Evolutionary conservation across 345 rosid genomes (phyloP).

Genomic region (Ceriops decandra): DNA sequence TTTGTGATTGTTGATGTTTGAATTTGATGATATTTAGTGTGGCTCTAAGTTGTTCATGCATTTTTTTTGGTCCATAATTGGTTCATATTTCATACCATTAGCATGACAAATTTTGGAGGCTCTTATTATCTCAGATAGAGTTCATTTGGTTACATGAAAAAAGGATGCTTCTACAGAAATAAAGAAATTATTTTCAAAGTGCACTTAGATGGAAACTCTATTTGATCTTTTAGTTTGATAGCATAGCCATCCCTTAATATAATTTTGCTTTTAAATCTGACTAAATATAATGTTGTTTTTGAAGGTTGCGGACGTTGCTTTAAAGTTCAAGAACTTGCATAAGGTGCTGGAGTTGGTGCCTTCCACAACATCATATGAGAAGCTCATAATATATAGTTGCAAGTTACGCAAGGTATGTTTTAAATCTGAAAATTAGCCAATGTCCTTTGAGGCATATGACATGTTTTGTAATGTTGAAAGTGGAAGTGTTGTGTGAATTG

Average conservation of each 20-base stretch:
- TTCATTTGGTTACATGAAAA: too few relatives aligned
- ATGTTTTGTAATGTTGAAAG: neutral
- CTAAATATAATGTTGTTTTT: conserved; percentile 7
- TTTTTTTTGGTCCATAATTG: too few relatives aligned
- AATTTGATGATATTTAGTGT: conserved; percentile 9
- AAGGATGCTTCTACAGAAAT: too few relatives aligned
- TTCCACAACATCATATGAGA: conserved; percentile 53
- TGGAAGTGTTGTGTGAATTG: neutral
- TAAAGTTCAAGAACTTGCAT: conserved; percentile 59
- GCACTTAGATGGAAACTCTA: too few relatives aligned
- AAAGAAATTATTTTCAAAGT: too few relatives aligned
- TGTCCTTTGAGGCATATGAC: neutral
- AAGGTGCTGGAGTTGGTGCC: conserved; percentile 48
- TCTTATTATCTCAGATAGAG: too few relatives aligned
- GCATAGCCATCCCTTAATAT: too few relatives aligned
- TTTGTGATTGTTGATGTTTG: neutral
- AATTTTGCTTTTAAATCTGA: neutral
- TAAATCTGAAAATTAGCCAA: conserved; percentile 2
- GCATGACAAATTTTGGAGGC: neutral
- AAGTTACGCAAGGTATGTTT: conserved; percentile 51
- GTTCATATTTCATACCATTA: neutral
- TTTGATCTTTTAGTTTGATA: too few relatives aligned
- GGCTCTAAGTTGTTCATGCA: too few relatives aligned
- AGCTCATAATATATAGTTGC: conserved; percentile 56
- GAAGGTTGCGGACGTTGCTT: conserved; percentile 62